Conservation (phyloP, 2,329 filamentous ascomycete species). For the Botryotinia convoluta region DNA sequence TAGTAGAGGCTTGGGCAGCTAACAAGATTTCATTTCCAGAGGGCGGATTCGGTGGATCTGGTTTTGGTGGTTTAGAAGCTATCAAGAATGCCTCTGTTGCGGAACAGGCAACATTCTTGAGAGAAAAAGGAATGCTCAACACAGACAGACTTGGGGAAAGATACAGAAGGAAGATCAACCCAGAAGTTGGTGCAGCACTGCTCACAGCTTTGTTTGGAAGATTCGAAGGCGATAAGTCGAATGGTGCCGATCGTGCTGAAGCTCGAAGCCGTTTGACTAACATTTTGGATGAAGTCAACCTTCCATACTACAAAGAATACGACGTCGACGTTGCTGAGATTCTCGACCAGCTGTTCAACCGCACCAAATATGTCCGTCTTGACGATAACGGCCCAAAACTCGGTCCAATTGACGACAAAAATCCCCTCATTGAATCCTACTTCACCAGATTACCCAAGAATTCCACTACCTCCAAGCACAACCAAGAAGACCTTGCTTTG, state of each 20-base stretch:
- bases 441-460: constrained; percentile 87
- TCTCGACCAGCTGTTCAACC: constrained; percentile 86
- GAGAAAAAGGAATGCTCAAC: constrained; percentile 66
- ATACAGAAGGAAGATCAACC: constrained; percentile 69
- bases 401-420: constrained; percentile 72
- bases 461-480: constrained; percentile 72
- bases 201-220: constrained; percentile 67
- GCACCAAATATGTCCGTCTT: constrained; percentile 91
- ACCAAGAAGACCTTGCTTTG: constrained; percentile 72
- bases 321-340: constrained; percentile 80
- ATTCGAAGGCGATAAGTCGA: constrained; percentile 52
- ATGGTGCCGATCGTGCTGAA: constrained; percentile 50
- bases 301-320: constrained; percentile 89
- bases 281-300: constrained; percentile 79
- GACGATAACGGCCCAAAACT: constrained; percentile 87
- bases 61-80: constrained; percentile 49
- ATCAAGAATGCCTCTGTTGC: constrained; percentile 55
- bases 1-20: constrained; percentile 68
- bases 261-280: constrained; percentile 55
- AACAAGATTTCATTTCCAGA: constrained; percentile 56
- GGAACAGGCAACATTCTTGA: constrained; percentile 55
- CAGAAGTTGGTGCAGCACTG: constrained; percentile 66
- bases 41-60: constrained; percentile 48
- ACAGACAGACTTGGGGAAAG: constrained; percentile 76
- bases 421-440: constrained; percentile 87